Base-by-base conservation (phyloP, 805 yeast species). In the Kodamaea neixiangensis region DNA sequence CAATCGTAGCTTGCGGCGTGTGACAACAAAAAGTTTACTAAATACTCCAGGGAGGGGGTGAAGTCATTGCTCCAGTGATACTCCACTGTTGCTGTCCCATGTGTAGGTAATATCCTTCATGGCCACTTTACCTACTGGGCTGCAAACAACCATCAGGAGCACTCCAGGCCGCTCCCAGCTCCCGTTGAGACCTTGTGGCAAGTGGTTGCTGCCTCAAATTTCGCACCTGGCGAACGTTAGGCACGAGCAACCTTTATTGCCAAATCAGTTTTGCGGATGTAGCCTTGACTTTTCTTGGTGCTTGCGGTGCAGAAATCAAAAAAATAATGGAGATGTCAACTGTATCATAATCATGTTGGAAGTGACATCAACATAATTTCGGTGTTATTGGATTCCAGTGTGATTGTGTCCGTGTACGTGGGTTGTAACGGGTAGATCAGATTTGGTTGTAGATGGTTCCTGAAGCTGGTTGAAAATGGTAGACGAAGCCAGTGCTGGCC, bases 281-380 rank as follows among this genome's bases (percentile, higher is more conserved):
- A 25, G 31, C 31, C 31, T 25, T 25, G 31, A 25, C 31, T 25
- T 25, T 25, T 25, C 31, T 25, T 25, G 31, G 31, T 25, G 31
- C 10, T 25, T 5, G 10, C 11, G 3, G 3, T 25, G 31, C 31
- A 25, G 31, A 25, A 25, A 25, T 6, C 20, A 18, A 38, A 38
- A 38, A 35, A 38, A 38, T 18, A n/a, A 22, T 42, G 21, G 45
- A 22, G 33, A 20, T 20, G 19, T 22, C 33, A 42, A 17, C 44
- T 20, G n/a, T 14, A 63, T 25, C 31, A 25, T 25, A 25, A 25
- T 13, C 31, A 13, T 25, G 7, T 4, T 25, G 31, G 31, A 25
- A 25, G 31, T 25, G 31, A 25, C 31, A 25, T 25, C 31, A 25
- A 10, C 31, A 25, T 5, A 5, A 5, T 25, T 25, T 25, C 31